Percentiles rank a stretch among this genome's conserved stretches.
These are phyloP conservation scores for Porodaedalea pini DNA, from an alignment of 1,284 basidiomycete species.

Conservation along the genomic window DNA sequence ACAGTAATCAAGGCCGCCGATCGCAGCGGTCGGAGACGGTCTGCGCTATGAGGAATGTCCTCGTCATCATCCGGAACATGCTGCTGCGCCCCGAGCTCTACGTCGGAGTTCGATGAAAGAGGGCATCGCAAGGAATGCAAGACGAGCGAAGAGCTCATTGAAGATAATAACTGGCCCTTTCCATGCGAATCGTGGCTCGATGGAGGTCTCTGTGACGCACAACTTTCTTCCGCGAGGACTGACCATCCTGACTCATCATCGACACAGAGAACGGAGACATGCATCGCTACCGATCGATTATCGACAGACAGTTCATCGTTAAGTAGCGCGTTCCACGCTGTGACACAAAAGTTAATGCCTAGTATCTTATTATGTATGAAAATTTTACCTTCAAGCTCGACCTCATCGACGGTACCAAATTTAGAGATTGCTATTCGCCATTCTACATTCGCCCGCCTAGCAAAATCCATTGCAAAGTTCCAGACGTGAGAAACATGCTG, in stretches of 20 bases:
- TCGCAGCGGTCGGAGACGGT: constrained; percentile 37
- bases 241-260: constrained; percentile 55
- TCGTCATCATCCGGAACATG: constrained; percentile 22
- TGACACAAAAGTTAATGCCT: no score
- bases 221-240: constrained; percentile 26
- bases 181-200: constrained; percentile 17
- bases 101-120: constrained; percentile 33
- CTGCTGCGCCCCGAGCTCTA: constrained; percentile 27
- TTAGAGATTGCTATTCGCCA: constrained; percentile 75
- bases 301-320: constrained; percentile 34
- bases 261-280: constrained; percentile 54
- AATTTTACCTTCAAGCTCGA: constrained; percentile 63
- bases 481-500: constrained; percentile 57
- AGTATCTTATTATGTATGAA: no score
- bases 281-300: constrained; percentile 41
- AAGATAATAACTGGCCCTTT: constrained; percentile 2
- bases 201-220: constrained; percentile 17
- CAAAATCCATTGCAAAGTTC: constrained; percentile 58
- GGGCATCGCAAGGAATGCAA: constrained; percentile 23
- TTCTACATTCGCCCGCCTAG: constrained; percentile 63
- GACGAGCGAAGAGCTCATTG: not conserved
- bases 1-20: constrained; percentile 48
- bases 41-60: constrained; percentile 23
- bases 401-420: constrained; percentile 52
- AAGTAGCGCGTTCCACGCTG: constrained; percentile 65